These are phyloP conservation scores for Sphagnum magellanicum DNA, from an alignment of 228 moss, liverwort and hornwort genomes.

Conservation along the genomic window DNA sequence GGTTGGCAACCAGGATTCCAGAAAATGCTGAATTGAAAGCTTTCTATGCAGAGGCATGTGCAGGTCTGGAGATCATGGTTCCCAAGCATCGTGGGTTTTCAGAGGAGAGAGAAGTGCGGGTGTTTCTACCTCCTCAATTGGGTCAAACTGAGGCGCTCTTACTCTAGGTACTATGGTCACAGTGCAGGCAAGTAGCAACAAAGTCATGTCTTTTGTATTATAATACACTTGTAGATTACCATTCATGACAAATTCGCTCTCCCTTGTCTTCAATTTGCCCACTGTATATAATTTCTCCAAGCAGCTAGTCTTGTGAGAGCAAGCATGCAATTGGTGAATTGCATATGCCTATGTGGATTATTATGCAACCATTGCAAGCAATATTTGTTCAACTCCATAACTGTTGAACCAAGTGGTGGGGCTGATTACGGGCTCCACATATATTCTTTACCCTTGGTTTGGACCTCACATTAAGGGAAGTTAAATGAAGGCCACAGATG, in stretches of 20 bases:
- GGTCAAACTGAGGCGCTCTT: conserved; percentile 62
- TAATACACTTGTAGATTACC: conserved; percentile 49
- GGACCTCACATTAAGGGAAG: too few relatives aligned
- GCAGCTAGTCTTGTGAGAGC: conserved; percentile 34
- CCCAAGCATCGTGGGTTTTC: conserved; percentile 75
- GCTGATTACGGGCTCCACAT: too few relatives aligned
- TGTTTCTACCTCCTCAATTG: conserved; percentile 67
- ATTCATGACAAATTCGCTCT: conserved; percentile 35
- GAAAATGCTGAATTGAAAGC: conserved; percentile 80
- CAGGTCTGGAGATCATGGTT: conserved; percentile 80
- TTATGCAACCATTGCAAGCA: neutral
- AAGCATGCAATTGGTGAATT: conserved; percentile 32
- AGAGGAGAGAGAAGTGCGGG: conserved; percentile 83
- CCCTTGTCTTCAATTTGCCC: conserved; percentile 29
- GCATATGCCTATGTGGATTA: neutral
- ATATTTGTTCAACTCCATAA: neutral
- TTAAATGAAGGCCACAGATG: too few relatives aligned
- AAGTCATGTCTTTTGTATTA: conserved; percentile 28
- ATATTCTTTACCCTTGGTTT: too few relatives aligned
- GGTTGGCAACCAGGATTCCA: conserved; percentile 72
- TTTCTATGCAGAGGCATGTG: conserved; percentile 65
- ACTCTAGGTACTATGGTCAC: conserved; percentile 26
- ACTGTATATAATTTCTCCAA: conserved; percentile 36
- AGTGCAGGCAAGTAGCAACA: conserved; percentile 9
- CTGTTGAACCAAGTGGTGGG: neutral